A percentile compares a stretch with the other conserved stretches of the same genome.
These are phyloP conservation scores for Tylopilus felleus DNA, from an alignment of 768 basidiomycete genomes.

Conservation along the genomic window DNA sequence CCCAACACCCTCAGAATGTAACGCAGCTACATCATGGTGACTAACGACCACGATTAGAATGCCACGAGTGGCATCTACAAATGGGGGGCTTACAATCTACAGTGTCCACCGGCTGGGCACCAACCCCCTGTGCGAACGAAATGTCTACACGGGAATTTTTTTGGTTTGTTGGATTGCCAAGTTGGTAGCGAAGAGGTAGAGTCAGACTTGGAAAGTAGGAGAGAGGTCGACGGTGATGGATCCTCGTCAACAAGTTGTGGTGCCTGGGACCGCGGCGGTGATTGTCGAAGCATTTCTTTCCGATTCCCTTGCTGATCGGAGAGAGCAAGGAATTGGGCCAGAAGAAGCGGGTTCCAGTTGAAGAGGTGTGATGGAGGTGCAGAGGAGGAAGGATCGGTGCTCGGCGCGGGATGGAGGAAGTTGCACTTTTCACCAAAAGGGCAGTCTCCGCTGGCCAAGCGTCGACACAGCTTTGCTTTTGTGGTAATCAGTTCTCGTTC, in stretches of 20 bases:
- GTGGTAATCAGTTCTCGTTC: neutral
- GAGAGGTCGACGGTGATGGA: slow-evolving; percentile 17
- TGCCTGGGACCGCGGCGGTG: slow-evolving; percentile 6
- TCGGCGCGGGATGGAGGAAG: slow-evolving; percentile 33
- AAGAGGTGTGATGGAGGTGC: slow-evolving; percentile 15
- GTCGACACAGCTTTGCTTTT: slow-evolving; percentile 37
- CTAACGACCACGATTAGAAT: slow-evolving; percentile 7
- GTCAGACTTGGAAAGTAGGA: slow-evolving; percentile 24
- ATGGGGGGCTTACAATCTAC: slow-evolving; percentile 38
- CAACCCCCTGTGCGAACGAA: slow-evolving; percentile 40
- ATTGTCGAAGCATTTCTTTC: neutral
- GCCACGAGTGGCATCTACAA: neutral
- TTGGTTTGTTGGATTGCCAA: slow-evolving; percentile 9
- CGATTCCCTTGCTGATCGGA: slow-evolving; percentile 3
- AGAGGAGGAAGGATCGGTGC: slow-evolving; percentile 11
- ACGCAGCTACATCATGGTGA: slow-evolving; percentile 20
- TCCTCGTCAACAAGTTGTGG: slow-evolving; percentile 19
- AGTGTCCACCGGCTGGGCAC: slow-evolving; percentile 41
- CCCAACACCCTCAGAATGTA: slow-evolving; percentile 19
- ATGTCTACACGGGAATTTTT: slow-evolving; percentile 40
- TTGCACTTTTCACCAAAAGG: slow-evolving; percentile 37
- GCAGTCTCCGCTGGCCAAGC: slow-evolving; percentile 35
- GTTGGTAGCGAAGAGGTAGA: slow-evolving; percentile 6
- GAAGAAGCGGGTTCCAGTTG: slow-evolving; percentile 17
- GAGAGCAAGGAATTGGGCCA: slow-evolving; percentile 14